Evolutionary conservation across 305 asterid genomes (phyloP), one percentile per base, ranked within the genome.

Genomic region (Fraxinus greggii): DNA sequence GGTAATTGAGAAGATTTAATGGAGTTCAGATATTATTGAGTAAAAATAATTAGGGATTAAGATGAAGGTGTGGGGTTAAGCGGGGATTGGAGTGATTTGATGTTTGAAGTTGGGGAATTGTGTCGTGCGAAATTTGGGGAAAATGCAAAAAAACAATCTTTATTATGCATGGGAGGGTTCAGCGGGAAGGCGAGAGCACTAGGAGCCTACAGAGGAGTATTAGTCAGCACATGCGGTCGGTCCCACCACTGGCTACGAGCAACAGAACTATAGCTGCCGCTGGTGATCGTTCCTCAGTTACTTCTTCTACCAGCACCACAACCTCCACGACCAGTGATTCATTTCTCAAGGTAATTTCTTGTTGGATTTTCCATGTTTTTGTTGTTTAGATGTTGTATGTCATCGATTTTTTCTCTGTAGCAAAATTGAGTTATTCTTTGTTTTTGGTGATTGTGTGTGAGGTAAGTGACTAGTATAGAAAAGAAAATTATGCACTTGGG

Each of bases 341-440:
- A 24, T 91, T 91, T 90, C 81, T 87, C 85, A 93, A 93, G 97
- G 97, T 93, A 89, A 78, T 82, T 70, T 74, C 82, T 80, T 84
- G 76, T 78, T 77, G 82, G 86, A 86, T 45, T 82, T 51, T 7
- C n/a, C 6, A 73, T 2, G 23, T 51, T 79, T 29, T 3, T n/a
- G 70, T 61, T 19, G 48, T 40, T 13, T 35, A 23, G 45, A 32
- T 72, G 33, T 10, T 72, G 35, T 12, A 38, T 84, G 29, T 45
- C 54, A 75, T 7, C 32, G 36, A 56, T 78, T 17, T 65, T 21
- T 24, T 77, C 63, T 78, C 31, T 32, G 24, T 75, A 40, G 78
- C 36, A 77, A 65, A 59, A 74, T 56, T 82, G 31, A 61, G 45
- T 51, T 54, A 72, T 38, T 74, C 83, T 70, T 19, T 17, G 9